Evolutionary conservation across 1,284 basidiomycete genomes (phyloP), one percentile per base, ranked within the genome.

Genomic region (Apiotrichum montevideense): DNA sequence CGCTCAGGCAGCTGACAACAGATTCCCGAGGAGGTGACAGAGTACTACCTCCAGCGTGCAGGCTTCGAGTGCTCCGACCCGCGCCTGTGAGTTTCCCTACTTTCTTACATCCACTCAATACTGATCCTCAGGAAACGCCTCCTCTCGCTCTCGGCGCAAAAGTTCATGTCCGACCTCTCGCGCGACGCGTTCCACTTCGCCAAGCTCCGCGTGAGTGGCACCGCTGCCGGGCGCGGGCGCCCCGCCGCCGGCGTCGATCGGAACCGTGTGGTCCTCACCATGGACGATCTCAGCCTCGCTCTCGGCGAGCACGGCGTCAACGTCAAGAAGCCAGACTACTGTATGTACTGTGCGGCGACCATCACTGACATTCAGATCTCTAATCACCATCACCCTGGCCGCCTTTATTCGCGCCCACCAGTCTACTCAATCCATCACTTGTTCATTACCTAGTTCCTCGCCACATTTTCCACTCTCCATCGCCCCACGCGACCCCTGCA

Each of bases 21-120:
- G 91, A 93, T 99, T 65, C 96, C 96, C 2, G 96, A 95, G 72
- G 93, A 98, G 75, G 93, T 99, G 13, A 96, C 95, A 4, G 92
- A 97, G 70, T 97, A 95, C 76, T 98, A 97, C 77, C 84, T 99
- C 9, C 93, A 98, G 75, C 83, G 87, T 59, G 90, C 94, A 21
- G 96, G 96, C 0, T 98, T 99, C 75, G 94, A 98, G 69, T 94
- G 90, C 72, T 87, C 93, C 63, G 95, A 98, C 73, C 84, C 91
- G 33, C 83, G 92, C 67, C 75, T 97, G 92, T 95, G 69, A 73
- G 86, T 80, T 52, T 8, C 37, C 32, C 6, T 6, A 11, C 7
- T 34, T 33, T 3, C 14, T 7, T 13, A n/a, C 13, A 4, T 15
- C 41, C 15, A 33, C 13, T 33, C 11, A 33, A 33, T 32, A 8